Conservation (phyloP, 805 yeast genomes). For the Schizosaccharomyces lindneri region DNA sequence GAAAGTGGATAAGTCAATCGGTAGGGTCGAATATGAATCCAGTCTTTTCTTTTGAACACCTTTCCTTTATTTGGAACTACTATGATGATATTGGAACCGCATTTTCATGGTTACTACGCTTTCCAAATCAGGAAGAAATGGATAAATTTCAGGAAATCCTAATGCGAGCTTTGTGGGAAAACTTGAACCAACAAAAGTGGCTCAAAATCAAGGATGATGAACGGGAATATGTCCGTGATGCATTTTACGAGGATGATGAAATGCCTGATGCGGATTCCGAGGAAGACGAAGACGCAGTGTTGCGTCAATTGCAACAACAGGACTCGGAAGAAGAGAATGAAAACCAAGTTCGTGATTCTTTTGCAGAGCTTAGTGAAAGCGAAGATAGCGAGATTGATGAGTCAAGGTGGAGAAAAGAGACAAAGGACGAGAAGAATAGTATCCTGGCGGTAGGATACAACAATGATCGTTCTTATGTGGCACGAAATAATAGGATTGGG, state of each 20-base stretch:
- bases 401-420: constrained; percentile 3
- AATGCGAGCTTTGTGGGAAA: constrained; percentile 36
- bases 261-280: neutral
- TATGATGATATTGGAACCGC: constrained; percentile 18
- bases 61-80: constrained; percentile 44
- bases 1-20: constrained; percentile 17
- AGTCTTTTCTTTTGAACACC: constrained; percentile 30
- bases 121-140: constrained; percentile 19
- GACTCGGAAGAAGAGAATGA: constrained; percentile 5
- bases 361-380: constrained; percentile 12
- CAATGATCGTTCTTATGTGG: constrained; percentile 52
- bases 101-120: constrained; percentile 40
- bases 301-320: constrained; percentile 16
- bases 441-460: constrained; percentile 46
- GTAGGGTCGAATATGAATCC: constrained; percentile 34
- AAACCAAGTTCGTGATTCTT: constrained; percentile 16
- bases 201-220: constrained; percentile 19
- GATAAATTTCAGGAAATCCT: constrained; percentile 28
- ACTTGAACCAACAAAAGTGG: constrained; percentile 28
- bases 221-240: constrained; percentile 30
- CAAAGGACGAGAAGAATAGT: constrained; percentile 25
- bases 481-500: constrained; percentile 57
- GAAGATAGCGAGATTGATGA: constrained; percentile 10
- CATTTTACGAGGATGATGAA: constrained; percentile 11
- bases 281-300: constrained; percentile 12